These are phyloP conservation scores for Cordyceps fumosorosea DNA, from an alignment of 2,329 filamentous ascomycete species.

Conservation along the genomic window DNA sequence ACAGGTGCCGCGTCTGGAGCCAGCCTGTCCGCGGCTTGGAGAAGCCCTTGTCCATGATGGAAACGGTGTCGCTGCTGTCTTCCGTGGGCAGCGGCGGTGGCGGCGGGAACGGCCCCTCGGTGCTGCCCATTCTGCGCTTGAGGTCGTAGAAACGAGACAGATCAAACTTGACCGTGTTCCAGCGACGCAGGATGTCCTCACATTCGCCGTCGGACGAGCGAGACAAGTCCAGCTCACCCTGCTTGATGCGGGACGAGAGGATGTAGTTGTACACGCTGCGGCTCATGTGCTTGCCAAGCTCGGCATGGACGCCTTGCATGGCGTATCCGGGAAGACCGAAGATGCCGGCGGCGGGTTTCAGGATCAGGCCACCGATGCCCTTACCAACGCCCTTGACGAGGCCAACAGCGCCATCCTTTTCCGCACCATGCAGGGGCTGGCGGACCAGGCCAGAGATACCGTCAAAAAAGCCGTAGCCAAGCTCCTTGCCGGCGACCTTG, in stretches of 20 bases:
- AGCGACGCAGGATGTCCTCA: slow-evolving; percentile 56
- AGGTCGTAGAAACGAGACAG: slow-evolving; percentile 52
- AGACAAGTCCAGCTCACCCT: slow-evolving; percentile 63
- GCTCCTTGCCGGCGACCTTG: slow-evolving; percentile 69
- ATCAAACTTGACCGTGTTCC: slow-evolving; percentile 55
- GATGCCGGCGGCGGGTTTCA: slow-evolving; percentile 73
- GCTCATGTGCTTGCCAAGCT: slow-evolving; percentile 64
- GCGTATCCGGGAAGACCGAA: slow-evolving; percentile 74
- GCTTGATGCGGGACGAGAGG: slow-evolving; percentile 65
- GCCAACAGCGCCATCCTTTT: slow-evolving; percentile 46
- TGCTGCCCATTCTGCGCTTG: slow-evolving; percentile 33
- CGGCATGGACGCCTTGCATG: slow-evolving; percentile 75
- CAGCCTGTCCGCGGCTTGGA: slow-evolving; percentile 38
- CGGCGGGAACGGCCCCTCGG: slow-evolving; percentile 11
- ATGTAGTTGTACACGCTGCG: slow-evolving; percentile 73
- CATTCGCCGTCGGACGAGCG: slow-evolving; percentile 51
- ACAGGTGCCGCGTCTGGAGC: slow-evolving; percentile 40
- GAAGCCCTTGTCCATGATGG: slow-evolving; percentile 17
- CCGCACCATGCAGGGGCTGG: slow-evolving; percentile 60
- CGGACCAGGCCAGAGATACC: slow-evolving; percentile 75
- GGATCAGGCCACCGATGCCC: slow-evolving; percentile 71
- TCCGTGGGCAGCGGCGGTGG: neutral
- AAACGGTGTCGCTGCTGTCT: slow-evolving; percentile 4
- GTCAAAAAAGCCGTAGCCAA: slow-evolving; percentile 72
- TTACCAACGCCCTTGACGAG: slow-evolving; percentile 75